Evolutionary conservation across 495 filamentous ascomycete species (phyloP).

Genomic region (Massariosphaeria phaeospora): DNA sequence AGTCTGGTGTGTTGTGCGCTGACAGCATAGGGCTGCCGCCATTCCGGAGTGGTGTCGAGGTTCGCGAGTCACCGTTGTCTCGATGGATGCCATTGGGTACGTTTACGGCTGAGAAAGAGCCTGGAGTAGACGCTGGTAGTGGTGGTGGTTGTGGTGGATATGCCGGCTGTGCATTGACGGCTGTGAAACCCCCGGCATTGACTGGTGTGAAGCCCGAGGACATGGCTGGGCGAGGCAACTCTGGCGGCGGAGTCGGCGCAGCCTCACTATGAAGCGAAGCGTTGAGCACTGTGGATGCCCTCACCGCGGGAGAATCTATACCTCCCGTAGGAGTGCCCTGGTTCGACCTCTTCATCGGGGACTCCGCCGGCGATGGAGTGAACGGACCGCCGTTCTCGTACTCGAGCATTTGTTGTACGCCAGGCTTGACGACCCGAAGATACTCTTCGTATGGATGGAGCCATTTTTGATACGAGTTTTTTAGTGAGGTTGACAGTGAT

Average conservation of each 20-base stretch:
- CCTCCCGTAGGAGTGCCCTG: constrained; percentile 63
- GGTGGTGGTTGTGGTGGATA: background rate
- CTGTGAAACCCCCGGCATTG: constrained; percentile 71
- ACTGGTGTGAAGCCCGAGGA: constrained; percentile 77
- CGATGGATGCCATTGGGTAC: constrained; percentile 49
- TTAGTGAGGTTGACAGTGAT: constrained; percentile 95
- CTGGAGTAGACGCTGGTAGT: constrained; percentile 34
- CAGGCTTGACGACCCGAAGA: constrained; percentile 82
- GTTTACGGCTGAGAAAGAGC: constrained; percentile 78
- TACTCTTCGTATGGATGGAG: constrained; percentile 97
- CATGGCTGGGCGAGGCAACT: constrained; percentile 42
- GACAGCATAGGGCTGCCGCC: constrained; percentile 52
- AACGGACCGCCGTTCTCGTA: constrained; percentile 88
- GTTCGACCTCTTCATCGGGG: constrained; percentile 73
- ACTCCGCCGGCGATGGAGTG: constrained; percentile 84
- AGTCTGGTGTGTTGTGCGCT: constrained; percentile 56
- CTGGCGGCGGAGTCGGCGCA: constrained; percentile 51
- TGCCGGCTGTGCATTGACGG: constrained; percentile 35
- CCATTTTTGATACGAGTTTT: constrained; percentile 97
- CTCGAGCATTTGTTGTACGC: constrained; percentile 94
- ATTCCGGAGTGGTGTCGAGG: constrained; percentile 43
- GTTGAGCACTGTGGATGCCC: constrained; percentile 62
- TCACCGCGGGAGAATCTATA: constrained; percentile 66
- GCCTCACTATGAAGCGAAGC: constrained; percentile 54
- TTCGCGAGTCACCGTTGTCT: constrained; percentile 47